A percentile compares a stretch with the other conserved stretches of the same genome.
phyloP scores from a whole-genome alignment of 768 basidiomycete species.

The Chlorophyllum brunneum region DNA sequence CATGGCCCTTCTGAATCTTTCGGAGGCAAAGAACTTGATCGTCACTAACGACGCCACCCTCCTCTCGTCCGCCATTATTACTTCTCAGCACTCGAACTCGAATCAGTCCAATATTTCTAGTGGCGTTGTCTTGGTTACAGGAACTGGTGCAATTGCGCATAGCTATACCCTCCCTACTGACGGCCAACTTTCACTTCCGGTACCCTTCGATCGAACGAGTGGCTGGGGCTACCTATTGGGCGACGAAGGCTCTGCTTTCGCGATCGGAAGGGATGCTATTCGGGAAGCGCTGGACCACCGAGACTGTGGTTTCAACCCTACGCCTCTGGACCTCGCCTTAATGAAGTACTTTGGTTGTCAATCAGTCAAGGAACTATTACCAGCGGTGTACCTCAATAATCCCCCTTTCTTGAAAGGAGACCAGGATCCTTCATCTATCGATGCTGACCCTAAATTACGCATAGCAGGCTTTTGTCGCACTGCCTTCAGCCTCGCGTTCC shows the following conservation, averaged over 20 bases:
- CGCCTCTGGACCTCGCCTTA: constrained; percentile 17
- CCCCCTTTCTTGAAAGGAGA: constrained; percentile 4
- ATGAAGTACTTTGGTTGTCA: constrained; percentile 19
- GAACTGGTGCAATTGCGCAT: constrained; percentile 24
- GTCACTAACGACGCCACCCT: constrained; percentile 26
- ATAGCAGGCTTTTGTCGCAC: constrained; percentile 20
- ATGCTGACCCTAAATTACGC: constrained; percentile 23
- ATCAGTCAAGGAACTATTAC: constrained; percentile 18
- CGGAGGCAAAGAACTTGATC: constrained; percentile 14
- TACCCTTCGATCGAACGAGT: constrained; percentile 18
- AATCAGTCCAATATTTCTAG: constrained; percentile 14
- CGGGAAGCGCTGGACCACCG: constrained; percentile 16
- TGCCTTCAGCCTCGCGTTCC: constrained; percentile 20
- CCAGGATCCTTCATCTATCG: constrained; percentile 15
- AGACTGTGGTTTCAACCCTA: constrained; percentile 18
- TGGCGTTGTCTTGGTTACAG: constrained; percentile 21
- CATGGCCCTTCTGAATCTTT: constrained; percentile 15
- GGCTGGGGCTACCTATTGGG: constrained; percentile 26
- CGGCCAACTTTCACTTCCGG: constrained; percentile 12
- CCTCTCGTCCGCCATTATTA: constrained; percentile 21
- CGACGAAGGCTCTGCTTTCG: constrained; percentile 24
- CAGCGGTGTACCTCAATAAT: constrained; percentile 17
- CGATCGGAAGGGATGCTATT: constrained; percentile 22
- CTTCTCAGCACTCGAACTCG: not conserved
- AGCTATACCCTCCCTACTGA: constrained; percentile 16